A percentile compares a stretch with the other conserved stretches of the same genome.
phyloP scores from a whole-genome alignment of 805 yeast genomes.

The Starmerella bombi region DNA sequence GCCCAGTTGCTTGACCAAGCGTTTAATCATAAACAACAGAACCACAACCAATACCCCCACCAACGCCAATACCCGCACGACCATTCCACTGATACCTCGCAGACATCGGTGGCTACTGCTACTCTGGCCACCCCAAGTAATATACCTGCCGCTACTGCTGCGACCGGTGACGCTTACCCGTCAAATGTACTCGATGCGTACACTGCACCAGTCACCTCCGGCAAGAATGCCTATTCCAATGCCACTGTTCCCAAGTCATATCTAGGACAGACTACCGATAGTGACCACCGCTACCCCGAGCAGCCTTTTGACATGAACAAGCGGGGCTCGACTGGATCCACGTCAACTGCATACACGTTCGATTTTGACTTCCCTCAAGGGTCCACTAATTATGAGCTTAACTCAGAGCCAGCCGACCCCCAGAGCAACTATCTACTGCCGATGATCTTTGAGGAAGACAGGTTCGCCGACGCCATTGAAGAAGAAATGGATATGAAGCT shows the following conservation, averaged over 20 bases:
- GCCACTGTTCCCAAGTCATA: not conserved
- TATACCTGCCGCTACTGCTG: not conserved
- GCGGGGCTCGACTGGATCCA: not conserved
- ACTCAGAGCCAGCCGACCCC: not conserved
- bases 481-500: conserved; percentile 26
- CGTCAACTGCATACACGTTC: not conserved
- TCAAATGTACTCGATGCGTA: not conserved
- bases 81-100: not conserved
- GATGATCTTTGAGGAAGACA: conserved; percentile 31
- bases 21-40: conserved; percentile 17
- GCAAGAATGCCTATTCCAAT: not conserved
- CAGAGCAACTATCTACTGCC: conserved; percentile 24
- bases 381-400: not conserved
- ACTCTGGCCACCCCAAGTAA: not conserved
- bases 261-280: not conserved
- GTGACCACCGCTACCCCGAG: no score
- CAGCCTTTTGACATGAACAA: not conserved
- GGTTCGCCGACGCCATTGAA: conserved; percentile 30
- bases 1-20: conserved; percentile 27
- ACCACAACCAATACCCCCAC: not conserved
- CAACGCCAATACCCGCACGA: not conserved
- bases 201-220: not conserved
- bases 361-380: conserved; percentile 6
- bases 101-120: not conserved
- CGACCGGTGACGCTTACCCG: not conserved